Evolutionary conservation across 768 basidiomycete species (phyloP).

Genomic region (Pleurotus sapidus): DNA sequence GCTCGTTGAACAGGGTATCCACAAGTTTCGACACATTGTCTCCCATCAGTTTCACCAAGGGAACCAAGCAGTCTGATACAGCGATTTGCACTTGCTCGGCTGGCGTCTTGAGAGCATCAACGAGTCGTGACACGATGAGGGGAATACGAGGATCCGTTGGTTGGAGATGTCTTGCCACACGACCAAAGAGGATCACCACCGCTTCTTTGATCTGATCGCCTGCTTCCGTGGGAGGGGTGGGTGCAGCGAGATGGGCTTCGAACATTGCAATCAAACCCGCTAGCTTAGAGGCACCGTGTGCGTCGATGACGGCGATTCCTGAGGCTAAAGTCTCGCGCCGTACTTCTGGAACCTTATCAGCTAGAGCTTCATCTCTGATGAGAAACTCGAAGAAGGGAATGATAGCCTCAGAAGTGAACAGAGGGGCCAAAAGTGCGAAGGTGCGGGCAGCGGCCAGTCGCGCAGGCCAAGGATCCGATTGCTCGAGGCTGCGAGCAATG

Average conservation of each 20-base stretch:
- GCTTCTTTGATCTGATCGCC: slow-evolving; percentile 93
- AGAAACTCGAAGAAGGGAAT: slow-evolving; percentile 81
- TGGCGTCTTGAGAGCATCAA: slow-evolving; percentile 90
- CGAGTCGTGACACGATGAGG: slow-evolving; percentile 76
- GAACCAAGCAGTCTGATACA: slow-evolving; percentile 92
- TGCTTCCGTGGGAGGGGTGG: slow-evolving; percentile 60
- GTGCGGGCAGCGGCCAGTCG: slow-evolving; percentile 71
- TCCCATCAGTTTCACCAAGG: slow-evolving; percentile 72
- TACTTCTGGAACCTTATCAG: slow-evolving; percentile 80
- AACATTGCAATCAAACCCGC: slow-evolving; percentile 78
- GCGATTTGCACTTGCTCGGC: slow-evolving; percentile 96
- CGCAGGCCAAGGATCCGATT: slow-evolving; percentile 84
- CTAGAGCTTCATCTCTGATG: slow-evolving; percentile 81
- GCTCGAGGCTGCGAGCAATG: slow-evolving; percentile 80
- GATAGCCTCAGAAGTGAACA: slow-evolving; percentile 60
- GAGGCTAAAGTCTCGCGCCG: slow-evolving; percentile 87
- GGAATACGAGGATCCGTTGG: slow-evolving; percentile 75
- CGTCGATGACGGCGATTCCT: slow-evolving; percentile 77
- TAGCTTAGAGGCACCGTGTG: slow-evolving; percentile 71
- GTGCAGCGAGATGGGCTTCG: slow-evolving; percentile 65
- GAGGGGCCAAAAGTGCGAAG: slow-evolving; percentile 65
- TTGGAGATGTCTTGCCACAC: slow-evolving; percentile 85
- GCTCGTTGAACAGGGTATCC: slow-evolving; percentile 71
- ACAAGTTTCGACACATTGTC: slow-evolving; percentile 61
- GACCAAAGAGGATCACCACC: slow-evolving; percentile 91